Base-by-base conservation (phyloP, 1,284 basidiomycete species). In the Marasmius oreades region DNA sequence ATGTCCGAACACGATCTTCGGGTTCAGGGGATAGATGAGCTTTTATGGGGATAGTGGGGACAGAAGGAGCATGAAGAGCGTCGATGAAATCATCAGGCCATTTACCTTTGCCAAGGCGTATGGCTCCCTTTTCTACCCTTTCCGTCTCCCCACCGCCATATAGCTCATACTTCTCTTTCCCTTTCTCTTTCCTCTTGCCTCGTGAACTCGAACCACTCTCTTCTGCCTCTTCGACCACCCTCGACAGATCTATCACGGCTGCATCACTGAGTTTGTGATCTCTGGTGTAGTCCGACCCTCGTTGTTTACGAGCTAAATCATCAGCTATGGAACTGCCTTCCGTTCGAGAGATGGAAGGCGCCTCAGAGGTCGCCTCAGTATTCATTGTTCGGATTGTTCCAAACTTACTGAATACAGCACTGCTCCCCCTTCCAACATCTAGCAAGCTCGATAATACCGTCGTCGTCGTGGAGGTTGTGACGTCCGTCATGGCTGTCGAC, bases 61-160 rank as follows among this genome's bases (percentile, higher is more conserved):
- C 31, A 52, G 65, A 65, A 57, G 65, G 69, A 57, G 56, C 66
- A 55, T 75, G 74, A 62, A 86, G 81, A 22, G 74, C 82, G 64
- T 83, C 81, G 56, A 90, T 67, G 66, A 90, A 90, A 68, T 91
- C 89, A 66, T 91, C 88, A 1, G 90, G 88, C 87, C 88, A 90
- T 69, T 88, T 90, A 56, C 86, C 88, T 68, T 91, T 88, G 42
- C 84, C 82, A 50, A 90, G 80, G 57, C 84, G 78, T 61, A 89
- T 75, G 20, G 73, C 71, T 55, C 67, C 62, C 59, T 72, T 75
- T 54, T 69, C 67, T 48, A 69, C 66, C 43, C 66, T 68, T 57
- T 73, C 71, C 48, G 62, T 58, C 34, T 65, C 64, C 57, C n/a
- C 22, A 18, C 43, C 47, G 8, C 16, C 39, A 16, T 42, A 7